A percentile compares a stretch with the other conserved stretches of the same genome.
Conservation (phyloP, 805 yeast species). For the Nakazawaea pomicola region DNA sequence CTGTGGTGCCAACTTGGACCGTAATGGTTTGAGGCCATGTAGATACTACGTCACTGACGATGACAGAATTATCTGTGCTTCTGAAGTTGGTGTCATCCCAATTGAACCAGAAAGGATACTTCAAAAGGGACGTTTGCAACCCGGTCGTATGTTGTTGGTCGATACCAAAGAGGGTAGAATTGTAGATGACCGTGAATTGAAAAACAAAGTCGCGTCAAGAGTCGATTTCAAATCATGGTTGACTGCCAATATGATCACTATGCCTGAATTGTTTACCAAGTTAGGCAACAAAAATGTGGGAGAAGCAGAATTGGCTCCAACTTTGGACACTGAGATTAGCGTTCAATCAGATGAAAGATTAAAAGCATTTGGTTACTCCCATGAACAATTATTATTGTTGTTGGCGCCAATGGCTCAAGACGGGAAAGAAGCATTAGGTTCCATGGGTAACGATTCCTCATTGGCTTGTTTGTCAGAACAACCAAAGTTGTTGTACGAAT, state of each 20-base stretch:
- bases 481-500: slow-evolving; percentile 86
- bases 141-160: slow-evolving; percentile 93
- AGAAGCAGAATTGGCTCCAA: slow-evolving; percentile 20
- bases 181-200: slow-evolving; percentile 89
- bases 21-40: slow-evolving; percentile 98
- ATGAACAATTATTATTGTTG: slow-evolving; percentile 79
- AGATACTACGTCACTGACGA: slow-evolving; percentile 94
- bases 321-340: slow-evolving; percentile 28
- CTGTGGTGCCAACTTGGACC: slow-evolving; percentile 96
- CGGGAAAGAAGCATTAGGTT: slow-evolving; percentile 93
- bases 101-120: slow-evolving; percentile 77
- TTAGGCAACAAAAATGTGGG: slow-evolving; percentile 37
- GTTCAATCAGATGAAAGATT: slow-evolving; percentile 82
- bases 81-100: slow-evolving; percentile 96
- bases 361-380: slow-evolving; percentile 87
- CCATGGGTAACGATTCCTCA: slow-evolving; percentile 98
- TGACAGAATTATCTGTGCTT: slow-evolving; percentile 94
- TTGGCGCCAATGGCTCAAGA: slow-evolving; percentile 90
- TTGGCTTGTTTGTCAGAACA: slow-evolving; percentile 92
- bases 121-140: slow-evolving; percentile 90
- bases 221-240: slow-evolving; percentile 94
- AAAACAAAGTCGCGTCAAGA: slow-evolving; percentile 70
- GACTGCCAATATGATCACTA: slow-evolving; percentile 75
- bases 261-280: slow-evolving; percentile 69
- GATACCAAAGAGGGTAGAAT: slow-evolving; percentile 91